Conservation (phyloP, 768 basidiomycete genomes). For the Panellus pusillus region DNA sequence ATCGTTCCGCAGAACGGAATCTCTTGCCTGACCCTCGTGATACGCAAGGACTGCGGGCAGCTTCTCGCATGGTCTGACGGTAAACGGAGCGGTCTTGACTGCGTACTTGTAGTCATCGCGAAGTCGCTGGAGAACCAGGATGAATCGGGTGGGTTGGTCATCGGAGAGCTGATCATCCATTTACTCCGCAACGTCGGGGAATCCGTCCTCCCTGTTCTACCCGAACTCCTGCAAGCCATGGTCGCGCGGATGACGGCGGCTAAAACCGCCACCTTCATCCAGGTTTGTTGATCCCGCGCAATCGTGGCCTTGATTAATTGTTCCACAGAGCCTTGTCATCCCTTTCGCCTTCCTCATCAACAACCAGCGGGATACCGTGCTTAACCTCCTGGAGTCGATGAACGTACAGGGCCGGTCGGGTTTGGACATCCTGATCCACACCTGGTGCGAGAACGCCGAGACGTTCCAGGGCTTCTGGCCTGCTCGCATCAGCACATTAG, state of each 20-base stretch:
- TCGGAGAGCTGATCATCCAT: conserved; percentile 95
- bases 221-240: conserved; percentile 85
- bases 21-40: conserved; percentile 73
- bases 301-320: background rate
- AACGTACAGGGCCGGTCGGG: conserved; percentile 59
- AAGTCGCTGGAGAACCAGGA: conserved; percentile 75
- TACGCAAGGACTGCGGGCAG: conserved; percentile 86
- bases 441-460: conserved; percentile 94
- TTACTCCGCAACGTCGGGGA: conserved; percentile 82
- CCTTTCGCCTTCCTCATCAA: conserved; percentile 94
- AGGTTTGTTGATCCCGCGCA: conserved; percentile 45
- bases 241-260: conserved; percentile 77
- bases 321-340: conserved; percentile 73
- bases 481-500: conserved; percentile 80
- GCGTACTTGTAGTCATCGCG: conserved; percentile 74
- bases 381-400: conserved; percentile 74
- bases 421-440: conserved; percentile 84
- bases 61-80: conserved; percentile 73
- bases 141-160: conserved; percentile 89
- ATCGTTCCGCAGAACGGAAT: conserved; percentile 68
- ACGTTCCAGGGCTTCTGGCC: conserved; percentile 97
- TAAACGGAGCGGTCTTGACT: conserved; percentile 74
- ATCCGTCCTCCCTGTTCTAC: conserved; percentile 79
- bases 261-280: conserved; percentile 88
- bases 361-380: conserved; percentile 78